Evolutionary conservation across 169 alveolate genomes (phyloP).

Genomic region (Plasmodium reichenowi): DNA sequence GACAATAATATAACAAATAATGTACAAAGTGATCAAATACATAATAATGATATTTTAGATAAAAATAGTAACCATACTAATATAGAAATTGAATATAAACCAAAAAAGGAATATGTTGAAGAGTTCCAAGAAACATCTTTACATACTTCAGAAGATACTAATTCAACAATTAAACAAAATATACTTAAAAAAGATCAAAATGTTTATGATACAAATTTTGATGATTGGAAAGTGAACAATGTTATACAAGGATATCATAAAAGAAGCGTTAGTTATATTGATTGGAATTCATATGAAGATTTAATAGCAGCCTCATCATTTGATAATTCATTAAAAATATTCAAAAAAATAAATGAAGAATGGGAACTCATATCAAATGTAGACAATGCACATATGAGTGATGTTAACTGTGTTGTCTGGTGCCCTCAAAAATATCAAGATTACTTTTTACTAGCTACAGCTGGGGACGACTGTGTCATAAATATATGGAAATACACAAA

Average conservation of each 20-base stretch:
- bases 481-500: conserved; percentile 81
- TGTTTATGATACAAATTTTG: conserved; percentile 41
- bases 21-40: not conserved
- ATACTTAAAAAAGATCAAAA: conserved; percentile 7
- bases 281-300: conserved; percentile 72
- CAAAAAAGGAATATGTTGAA: not conserved
- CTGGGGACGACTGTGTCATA: conserved; percentile 85
- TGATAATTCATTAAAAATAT: conserved; percentile 68
- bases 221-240: conserved; percentile 83
- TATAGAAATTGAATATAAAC: not conserved
- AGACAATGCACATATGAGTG: conserved; percentile 81
- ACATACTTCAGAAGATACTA: conserved; percentile 1
- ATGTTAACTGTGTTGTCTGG: conserved; percentile 86
- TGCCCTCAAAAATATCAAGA: conserved; percentile 59
- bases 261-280: conserved; percentile 81
- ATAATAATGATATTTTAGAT: not conserved
- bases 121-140: not conserved
- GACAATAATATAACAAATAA: not conserved
- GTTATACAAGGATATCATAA: conserved; percentile 79
- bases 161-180: conserved; percentile 17
- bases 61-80: not conserved
- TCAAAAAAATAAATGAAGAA: conserved; percentile 8
- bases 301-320: conserved; percentile 60
- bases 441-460: conserved; percentile 78
- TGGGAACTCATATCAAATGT: conserved; percentile 44